These are phyloP conservation scores for Auricularia sp. DNA, from an alignment of 768 basidiomycete species.

Conservation along the genomic window DNA sequence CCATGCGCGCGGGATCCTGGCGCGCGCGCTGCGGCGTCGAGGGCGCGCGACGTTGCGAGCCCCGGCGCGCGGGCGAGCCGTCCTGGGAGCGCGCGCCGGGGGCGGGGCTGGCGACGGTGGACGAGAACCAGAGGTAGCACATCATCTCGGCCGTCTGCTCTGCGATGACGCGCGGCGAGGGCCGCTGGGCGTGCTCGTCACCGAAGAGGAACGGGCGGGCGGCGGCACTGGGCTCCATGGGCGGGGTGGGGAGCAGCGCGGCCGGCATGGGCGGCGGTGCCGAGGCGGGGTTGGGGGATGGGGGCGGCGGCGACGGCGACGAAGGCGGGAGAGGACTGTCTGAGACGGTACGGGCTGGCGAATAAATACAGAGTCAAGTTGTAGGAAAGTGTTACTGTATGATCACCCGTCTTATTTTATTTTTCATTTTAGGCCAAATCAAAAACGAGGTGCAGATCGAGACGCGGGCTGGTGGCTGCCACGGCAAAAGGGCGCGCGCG, in stretches of 20 bases:
- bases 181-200: neutral
- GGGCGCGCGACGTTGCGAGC: neutral
- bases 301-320: neutral
- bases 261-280: neutral
- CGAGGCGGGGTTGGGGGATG: neutral
- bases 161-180: slow-evolving; percentile 36
- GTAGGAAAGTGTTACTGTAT: too few relatives aligned
- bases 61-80: neutral
- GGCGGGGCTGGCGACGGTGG: slow-evolving; percentile 26
- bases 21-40: slow-evolving; percentile 19
- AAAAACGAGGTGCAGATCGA: too few relatives aligned
- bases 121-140: slow-evolving; percentile 84
- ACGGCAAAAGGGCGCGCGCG: too few relatives aligned
- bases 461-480: too few relatives aligned
- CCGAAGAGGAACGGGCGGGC: neutral
- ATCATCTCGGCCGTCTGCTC: slow-evolving; percentile 93
- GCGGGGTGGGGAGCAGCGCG: neutral
- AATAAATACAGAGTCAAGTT: neutral
- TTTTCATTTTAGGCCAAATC: too few relatives aligned
- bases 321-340: neutral
- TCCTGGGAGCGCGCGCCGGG: neutral
- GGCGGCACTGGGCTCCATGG: neutral
- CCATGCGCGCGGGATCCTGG: slow-evolving; percentile 22
- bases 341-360: neutral
- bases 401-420: too few relatives aligned